Conservation (phyloP, 2,329 filamentous ascomycete species). For the Kalmusia sp. region DNA sequence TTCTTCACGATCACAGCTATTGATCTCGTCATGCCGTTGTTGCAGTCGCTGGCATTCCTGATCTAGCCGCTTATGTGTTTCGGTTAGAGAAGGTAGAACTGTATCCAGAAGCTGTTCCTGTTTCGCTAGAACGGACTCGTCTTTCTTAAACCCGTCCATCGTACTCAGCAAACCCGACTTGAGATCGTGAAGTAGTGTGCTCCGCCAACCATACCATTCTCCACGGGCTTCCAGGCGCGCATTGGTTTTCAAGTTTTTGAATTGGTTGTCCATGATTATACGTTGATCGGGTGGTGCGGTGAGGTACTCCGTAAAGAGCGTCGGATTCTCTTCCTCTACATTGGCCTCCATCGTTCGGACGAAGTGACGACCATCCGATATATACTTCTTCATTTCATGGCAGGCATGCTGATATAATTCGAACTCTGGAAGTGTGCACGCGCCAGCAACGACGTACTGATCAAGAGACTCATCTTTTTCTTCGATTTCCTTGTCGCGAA, state of each 20-base stretch:
- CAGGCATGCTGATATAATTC: constrained; percentile 96
- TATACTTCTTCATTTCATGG: constrained; percentile 95
- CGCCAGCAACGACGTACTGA: constrained; percentile 83
- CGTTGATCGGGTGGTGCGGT: constrained; percentile 84
- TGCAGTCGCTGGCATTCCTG: constrained; percentile 72
- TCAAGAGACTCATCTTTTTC: constrained; percentile 67
- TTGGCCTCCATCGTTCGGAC: constrained; percentile 90
- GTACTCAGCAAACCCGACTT: constrained; percentile 81
- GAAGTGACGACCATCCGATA: constrained; percentile 87
- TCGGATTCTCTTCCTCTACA: constrained; percentile 87
- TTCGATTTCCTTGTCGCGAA: constrained; percentile 45
- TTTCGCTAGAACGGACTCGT: constrained; percentile 70
- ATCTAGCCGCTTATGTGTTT: constrained; percentile 67
- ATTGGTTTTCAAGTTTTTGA: constrained; percentile 96
- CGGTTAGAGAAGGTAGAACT: constrained; percentile 69
- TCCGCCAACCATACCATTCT: constrained; percentile 98
- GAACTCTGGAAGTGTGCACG: constrained; percentile 90
- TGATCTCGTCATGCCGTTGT: constrained; percentile 74
- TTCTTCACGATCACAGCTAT: constrained; percentile 81
- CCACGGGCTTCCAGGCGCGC: constrained; percentile 89
- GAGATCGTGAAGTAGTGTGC: constrained; percentile 82
- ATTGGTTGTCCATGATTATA: constrained; percentile 90
- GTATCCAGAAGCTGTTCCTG: constrained; percentile 73
- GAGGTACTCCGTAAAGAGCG: constrained; percentile 90
- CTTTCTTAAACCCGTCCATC: constrained; percentile 75